Evolutionary conservation across 495 filamentous ascomycete genomes (phyloP).

Genomic region (Viridothelium virens): DNA sequence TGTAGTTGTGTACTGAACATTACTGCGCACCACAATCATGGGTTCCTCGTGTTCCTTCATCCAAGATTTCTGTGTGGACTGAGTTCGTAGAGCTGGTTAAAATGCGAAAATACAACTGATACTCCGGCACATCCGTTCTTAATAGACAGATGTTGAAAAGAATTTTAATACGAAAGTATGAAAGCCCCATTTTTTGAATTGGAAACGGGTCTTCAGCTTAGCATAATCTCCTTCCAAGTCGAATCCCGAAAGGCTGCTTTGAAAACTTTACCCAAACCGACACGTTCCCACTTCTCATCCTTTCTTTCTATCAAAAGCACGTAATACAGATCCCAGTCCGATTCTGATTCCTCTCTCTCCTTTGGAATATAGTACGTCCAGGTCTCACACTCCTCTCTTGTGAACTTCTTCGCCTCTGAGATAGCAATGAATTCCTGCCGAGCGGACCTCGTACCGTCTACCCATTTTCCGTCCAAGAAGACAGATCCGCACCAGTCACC

Average conservation of each 20-base stretch:
- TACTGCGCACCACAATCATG: too few relatives aligned
- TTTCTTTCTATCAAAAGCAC: slow-evolving; percentile 25
- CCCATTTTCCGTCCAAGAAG: not conserved
- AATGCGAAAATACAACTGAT: too few relatives aligned
- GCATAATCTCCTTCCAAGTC: too few relatives aligned
- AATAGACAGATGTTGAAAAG: too few relatives aligned
- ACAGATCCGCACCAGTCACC: not conserved
- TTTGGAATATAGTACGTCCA: slow-evolving; percentile 35
- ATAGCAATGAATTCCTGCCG: slow-evolving; percentile 30
- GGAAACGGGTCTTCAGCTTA: too few relatives aligned
- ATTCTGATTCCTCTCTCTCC: slow-evolving; percentile 16
- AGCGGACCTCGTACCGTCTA: not conserved
- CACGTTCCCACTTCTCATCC: slow-evolving; percentile 13
- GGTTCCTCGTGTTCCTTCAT: too few relatives aligned
- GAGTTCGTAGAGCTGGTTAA: too few relatives aligned
- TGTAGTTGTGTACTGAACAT: too few relatives aligned
- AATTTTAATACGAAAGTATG: too few relatives aligned
- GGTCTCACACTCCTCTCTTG: slow-evolving; percentile 23
- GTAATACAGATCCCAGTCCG: slow-evolving; percentile 28
- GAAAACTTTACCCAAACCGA: slow-evolving; percentile 29
- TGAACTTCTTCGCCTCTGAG: slow-evolving; percentile 33
- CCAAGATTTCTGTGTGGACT: too few relatives aligned
- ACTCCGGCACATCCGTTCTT: too few relatives aligned
- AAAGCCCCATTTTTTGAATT: too few relatives aligned
- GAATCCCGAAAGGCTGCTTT: slow-evolving; percentile 22